Evolutionary conservation across 176 grass and related monocot species (phyloP).

Genomic region (Bonia amplexicaulis): DNA sequence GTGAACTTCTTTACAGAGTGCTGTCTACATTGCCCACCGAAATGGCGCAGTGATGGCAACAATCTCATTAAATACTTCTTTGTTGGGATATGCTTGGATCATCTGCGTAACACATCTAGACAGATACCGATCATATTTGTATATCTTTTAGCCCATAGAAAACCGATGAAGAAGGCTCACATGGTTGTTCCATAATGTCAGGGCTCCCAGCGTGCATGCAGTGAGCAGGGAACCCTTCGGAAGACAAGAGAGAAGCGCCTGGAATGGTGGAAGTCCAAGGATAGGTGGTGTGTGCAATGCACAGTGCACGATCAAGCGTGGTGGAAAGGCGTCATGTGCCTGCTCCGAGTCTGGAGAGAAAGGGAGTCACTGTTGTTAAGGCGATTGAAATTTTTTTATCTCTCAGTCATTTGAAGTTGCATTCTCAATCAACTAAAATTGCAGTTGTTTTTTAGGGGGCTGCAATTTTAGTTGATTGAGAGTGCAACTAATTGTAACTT

Average conservation of each 20-base stretch:
- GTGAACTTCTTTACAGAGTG: background rate
- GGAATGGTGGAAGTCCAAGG: conserved; percentile 9
- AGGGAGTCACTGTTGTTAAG: no score
- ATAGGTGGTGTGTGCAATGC: background rate
- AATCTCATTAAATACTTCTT: background rate
- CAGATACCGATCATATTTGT: background rate
- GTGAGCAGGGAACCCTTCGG: background rate
- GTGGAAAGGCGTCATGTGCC: conserved; percentile 25
- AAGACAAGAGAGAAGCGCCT: background rate
- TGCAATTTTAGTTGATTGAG: no score
- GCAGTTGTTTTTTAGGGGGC: no score
- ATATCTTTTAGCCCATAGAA: background rate
- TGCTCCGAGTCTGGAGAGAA: conserved; percentile 28
- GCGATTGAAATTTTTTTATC: no score
- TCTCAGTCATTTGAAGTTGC: no score
- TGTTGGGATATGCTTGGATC: background rate
- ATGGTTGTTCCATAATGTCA: background rate
- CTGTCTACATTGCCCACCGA: background rate
- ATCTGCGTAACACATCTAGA: background rate
- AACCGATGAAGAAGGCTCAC: background rate
- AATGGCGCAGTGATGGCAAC: background rate
- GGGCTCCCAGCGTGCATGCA: background rate
- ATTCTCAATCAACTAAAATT: no score
- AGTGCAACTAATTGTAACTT: no score
- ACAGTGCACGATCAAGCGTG: background rate